Conservation (phyloP, 1,139 yeast genomes). For the Taiozyma sp. region DNA sequence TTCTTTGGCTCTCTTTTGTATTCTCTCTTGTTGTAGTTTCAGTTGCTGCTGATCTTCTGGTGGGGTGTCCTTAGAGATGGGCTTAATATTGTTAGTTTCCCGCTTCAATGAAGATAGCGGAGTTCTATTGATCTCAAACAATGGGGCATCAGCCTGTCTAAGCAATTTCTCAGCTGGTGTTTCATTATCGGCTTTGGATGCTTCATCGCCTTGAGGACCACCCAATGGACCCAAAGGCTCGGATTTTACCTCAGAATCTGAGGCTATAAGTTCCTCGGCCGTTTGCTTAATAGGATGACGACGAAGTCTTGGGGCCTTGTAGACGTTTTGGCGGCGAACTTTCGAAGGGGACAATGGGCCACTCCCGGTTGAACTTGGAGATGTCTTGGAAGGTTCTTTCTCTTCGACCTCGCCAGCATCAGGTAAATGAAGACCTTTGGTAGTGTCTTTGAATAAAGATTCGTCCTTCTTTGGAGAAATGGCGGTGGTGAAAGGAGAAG, state of each 20-base stretch:
- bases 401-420: slow-evolving; percentile 4
- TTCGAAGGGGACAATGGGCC: slow-evolving; percentile 30
- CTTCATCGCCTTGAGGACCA: slow-evolving; percentile 16
- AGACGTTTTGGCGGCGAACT: slow-evolving; percentile 30
- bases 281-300: slow-evolving; percentile 14
- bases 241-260: slow-evolving; percentile 2
- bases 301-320: slow-evolving; percentile 43
- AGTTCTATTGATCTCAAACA: slow-evolving; percentile 37
- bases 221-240: slow-evolving; percentile 43
- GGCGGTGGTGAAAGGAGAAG: slow-evolving; percentile 13
- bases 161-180: slow-evolving; percentile 27
- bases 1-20: slow-evolving; percentile 12
- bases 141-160: slow-evolving; percentile 46
- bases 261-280: background rate
- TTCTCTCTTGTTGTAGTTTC: slow-evolving; percentile 10
- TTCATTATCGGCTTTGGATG: slow-evolving; percentile 4
- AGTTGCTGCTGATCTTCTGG: slow-evolving; percentile 4
- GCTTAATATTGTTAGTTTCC: background rate
- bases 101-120: slow-evolving; percentile 21
- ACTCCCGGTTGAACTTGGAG: background rate
- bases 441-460: slow-evolving; percentile 19
- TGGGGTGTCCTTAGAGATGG: background rate
- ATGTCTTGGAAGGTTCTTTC: background rate
- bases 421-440: slow-evolving; percentile 6
- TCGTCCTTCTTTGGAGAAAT: slow-evolving; percentile 22